Percentiles rank a stretch among this genome's conserved stretches.
These are phyloP conservation scores for Aspergillus puulaauensis DNA, from an alignment of 2,329 filamentous ascomycete species.

Conservation along the genomic window DNA sequence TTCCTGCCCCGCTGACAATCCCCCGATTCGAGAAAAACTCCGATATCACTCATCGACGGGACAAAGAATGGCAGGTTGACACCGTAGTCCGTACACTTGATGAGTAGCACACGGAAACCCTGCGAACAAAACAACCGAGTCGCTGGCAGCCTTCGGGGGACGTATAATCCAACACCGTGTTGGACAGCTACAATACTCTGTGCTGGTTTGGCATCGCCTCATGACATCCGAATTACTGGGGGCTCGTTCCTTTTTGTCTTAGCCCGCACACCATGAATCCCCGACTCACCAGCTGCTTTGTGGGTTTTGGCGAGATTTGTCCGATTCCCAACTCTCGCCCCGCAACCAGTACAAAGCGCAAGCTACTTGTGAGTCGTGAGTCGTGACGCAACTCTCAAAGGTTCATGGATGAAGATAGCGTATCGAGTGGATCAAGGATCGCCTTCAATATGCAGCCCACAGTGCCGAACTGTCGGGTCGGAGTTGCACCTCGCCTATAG, in stretches of 20 bases:
- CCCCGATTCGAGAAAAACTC: slow-evolving; percentile 10
- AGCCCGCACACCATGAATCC: not conserved
- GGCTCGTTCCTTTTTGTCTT: not conserved
- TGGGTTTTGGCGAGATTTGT: not conserved
- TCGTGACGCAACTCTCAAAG: not conserved
- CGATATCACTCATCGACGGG: not conserved
- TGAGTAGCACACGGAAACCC: not conserved
- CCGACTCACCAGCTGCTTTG: not conserved
- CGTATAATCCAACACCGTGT: too few species aligned
- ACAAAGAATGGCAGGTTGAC: not conserved
- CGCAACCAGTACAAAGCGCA: not conserved
- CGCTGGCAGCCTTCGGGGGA: too few species aligned
- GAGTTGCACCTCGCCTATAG: not conserved
- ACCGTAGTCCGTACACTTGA: not conserved
- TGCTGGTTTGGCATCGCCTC: too few species aligned
- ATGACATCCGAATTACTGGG: not conserved
- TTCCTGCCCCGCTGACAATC: not conserved
- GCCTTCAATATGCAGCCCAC: slow-evolving; percentile 7
- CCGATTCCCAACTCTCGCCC: not conserved
- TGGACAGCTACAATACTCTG: too few species aligned
- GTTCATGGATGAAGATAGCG: not conserved
- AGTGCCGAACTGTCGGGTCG: slow-evolving; percentile 13
- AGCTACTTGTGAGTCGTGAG: not conserved
- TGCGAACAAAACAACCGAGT: not conserved
- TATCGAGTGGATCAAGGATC: slow-evolving; percentile 11